Base-by-base conservation (phyloP, 140 eudicot species). In the Cichorium intybus region DNA sequence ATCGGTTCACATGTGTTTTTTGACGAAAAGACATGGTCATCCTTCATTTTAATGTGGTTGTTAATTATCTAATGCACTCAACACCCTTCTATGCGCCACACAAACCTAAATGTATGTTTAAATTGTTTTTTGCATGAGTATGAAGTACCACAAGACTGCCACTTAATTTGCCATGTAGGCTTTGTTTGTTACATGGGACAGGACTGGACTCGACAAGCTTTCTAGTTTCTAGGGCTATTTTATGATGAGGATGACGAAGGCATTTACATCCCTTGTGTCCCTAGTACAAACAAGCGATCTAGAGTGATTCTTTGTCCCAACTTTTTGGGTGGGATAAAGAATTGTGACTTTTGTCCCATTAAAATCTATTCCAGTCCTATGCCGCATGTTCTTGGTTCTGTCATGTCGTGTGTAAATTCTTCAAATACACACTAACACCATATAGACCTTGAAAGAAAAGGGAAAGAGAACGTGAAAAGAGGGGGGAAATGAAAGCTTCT, bases 41-140 rank as follows among this genome's bases (percentile, higher is more conserved):
- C 75, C 75, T 60, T 68, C 4, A 41, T 68, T 51, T 75, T 41
- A 75, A 67, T 68, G 64, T 59, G 24, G 51, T 60, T 52, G 56
- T 60, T 60, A 53, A 59, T 71, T 61, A 53, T 29, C 41, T 15
- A 64, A 66, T 72, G 71, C 57, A 53, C 35, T 12, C 48, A 12
- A 48, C 14, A 24, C 28, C 45, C 31, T 62, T 72, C 17, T 12
- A 12, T 20, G n/a, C n/a, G n/a, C 29, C 55, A 50, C 31, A 62
- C 28, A 3, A 43, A 27, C 7, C 16, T 3, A 2, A 16, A 23
- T 17, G 23, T 11, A 23, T 22, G 21, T 18, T 23, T 31, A 7
- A 57, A 57, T 31, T 4, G 27, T 1, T 58, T 29, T 17, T 56
- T 16, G 35, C 9, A 12, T 6, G 18, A 27, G 24, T 39, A 23